Conservation (phyloP, 2,329 filamentous ascomycete species). For the Colletotrichum limetticola region DNA sequence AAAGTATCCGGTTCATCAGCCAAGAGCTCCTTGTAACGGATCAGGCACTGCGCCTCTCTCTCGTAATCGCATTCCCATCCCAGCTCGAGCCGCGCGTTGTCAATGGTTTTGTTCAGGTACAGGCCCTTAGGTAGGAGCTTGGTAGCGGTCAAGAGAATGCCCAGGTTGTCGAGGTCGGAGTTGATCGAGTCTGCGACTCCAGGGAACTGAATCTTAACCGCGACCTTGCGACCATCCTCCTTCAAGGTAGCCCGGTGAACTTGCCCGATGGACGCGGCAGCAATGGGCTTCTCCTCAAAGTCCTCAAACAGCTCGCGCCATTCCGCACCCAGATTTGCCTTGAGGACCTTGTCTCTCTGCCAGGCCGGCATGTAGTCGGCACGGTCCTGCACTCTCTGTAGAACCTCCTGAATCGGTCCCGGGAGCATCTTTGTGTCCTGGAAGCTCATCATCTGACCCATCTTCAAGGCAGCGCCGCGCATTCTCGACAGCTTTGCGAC, state of each 20-base stretch:
- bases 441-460: slow-evolving; percentile 98
- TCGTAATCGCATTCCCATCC: slow-evolving; percentile 98
- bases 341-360: slow-evolving; percentile 87
- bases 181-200: slow-evolving; percentile 96
- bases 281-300: slow-evolving; percentile 92
- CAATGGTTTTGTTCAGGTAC: slow-evolving; percentile 96
- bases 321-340: slow-evolving; percentile 79
- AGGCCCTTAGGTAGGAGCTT: slow-evolving; percentile 90
- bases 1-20: slow-evolving; percentile 79
- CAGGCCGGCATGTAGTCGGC: slow-evolving; percentile 98
- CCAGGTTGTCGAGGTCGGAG: slow-evolving; percentile 94
- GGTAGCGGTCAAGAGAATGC: slow-evolving; percentile 89
- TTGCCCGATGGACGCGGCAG: slow-evolving; percentile 96
- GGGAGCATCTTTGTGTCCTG: slow-evolving; percentile 97
- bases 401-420: slow-evolving; percentile 83
- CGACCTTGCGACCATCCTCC: slow-evolving; percentile 79
- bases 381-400: slow-evolving; percentile 94
- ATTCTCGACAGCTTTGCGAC: slow-evolving; percentile 94
- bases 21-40: slow-evolving; percentile 82
- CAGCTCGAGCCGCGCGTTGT: slow-evolving; percentile 90
- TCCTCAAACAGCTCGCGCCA: slow-evolving; percentile 87
- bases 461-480: slow-evolving; percentile 95
- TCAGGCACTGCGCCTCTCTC: slow-evolving; percentile 85
- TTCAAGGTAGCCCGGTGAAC: slow-evolving; percentile 88
- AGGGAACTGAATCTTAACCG: slow-evolving; percentile 97